Base-by-base conservation (phyloP, 164 flowering plant genomes). In the grape (Vitis vinifera) region DNA sequence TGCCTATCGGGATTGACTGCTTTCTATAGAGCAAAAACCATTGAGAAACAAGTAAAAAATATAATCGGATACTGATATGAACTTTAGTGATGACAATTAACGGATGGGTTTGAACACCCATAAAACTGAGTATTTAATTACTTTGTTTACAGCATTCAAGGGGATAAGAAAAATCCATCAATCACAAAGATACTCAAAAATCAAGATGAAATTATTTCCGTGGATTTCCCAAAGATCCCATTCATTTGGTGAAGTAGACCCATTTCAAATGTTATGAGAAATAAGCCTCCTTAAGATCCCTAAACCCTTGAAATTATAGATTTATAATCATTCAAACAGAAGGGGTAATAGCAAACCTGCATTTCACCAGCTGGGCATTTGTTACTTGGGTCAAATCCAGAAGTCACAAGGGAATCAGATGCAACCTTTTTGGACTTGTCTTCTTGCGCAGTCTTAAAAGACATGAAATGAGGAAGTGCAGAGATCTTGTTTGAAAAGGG, bases 401-500 rank as follows among this genome's bases (percentile, higher is more conserved):
- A 68, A 1, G 81, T 56, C 17, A 66, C 47, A 13, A 73, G 67
- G n/a, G 73, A 70, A 59, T 85, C 87, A 70, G 72, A 69, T 8
- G 30, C 76, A 13, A 68, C 63, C 80, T 71, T 85, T 69, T 75
- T 80, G 8, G 70, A 44, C 77, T 81, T 79, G 15, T 85, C 90
- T 55, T 83, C 90, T 68, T 78, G 84, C 60, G 69, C 68, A 69
- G 58, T 67, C 71, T 81, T 81, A 68, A 75, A 81, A 62, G 85
- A 59, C 85, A 79, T 71, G 71, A 79, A 75, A 59, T 82, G 88
- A 67, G 83, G 88, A 66, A 78, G 61, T 31, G 86, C 74, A 59
- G 87, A 76, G 51, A 73, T 81, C 81, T 87, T 85, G 78, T 80
- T 83, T 12, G 81, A 69, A 73, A 81, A 84, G 9, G 89, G 78